Conservation (phyloP, 805 yeast species). For the Saccharomycopsis sp. region DNA sequence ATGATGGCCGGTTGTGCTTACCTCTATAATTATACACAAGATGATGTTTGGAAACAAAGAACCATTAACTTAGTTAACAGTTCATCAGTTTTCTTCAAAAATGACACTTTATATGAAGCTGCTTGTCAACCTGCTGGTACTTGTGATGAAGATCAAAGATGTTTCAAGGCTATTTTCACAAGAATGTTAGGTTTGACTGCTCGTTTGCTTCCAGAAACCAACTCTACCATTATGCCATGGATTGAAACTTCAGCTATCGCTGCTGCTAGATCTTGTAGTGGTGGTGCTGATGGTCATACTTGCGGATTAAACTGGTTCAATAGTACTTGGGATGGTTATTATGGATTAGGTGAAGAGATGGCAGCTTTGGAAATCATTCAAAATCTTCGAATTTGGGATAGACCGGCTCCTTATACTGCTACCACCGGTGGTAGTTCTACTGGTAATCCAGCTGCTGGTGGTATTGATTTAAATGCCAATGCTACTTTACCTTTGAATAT, state of each 20-base stretch:
- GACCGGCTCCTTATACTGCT: conserved; percentile 52
- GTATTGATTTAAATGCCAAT: conserved; percentile 29
- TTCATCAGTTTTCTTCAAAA: conserved; percentile 43
- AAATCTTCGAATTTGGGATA: conserved; percentile 27
- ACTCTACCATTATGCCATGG: conserved; percentile 25
- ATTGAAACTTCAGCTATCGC: conserved; percentile 46
- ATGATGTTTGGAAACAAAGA: conserved; percentile 55
- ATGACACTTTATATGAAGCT: conserved; percentile 60
- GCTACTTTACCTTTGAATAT: conserved; percentile 31
- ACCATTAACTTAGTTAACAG: conserved; percentile 47
- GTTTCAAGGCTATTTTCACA: conserved; percentile 80
- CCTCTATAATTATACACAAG: conserved; percentile 62
- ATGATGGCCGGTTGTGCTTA: conserved; percentile 73
- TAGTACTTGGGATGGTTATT: conserved; percentile 58
- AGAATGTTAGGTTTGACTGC: conserved; percentile 70
- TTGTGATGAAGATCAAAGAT: conserved; percentile 82
- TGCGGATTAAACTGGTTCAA: conserved; percentile 79
- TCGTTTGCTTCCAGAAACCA: conserved; percentile 49
- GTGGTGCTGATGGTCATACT: conserved; percentile 80
- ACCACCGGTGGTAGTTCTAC: conserved; percentile 57
- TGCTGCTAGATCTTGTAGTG: conserved; percentile 76
- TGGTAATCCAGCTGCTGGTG: conserved; percentile 65
- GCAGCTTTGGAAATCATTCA: conserved; percentile 62
- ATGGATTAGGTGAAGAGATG: conserved; percentile 89
- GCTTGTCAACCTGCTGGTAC: conserved; percentile 60